These are phyloP conservation scores for Clonostachys sp. DNA, from an alignment of 2,329 filamentous ascomycete species.

Conservation along the genomic window DNA sequence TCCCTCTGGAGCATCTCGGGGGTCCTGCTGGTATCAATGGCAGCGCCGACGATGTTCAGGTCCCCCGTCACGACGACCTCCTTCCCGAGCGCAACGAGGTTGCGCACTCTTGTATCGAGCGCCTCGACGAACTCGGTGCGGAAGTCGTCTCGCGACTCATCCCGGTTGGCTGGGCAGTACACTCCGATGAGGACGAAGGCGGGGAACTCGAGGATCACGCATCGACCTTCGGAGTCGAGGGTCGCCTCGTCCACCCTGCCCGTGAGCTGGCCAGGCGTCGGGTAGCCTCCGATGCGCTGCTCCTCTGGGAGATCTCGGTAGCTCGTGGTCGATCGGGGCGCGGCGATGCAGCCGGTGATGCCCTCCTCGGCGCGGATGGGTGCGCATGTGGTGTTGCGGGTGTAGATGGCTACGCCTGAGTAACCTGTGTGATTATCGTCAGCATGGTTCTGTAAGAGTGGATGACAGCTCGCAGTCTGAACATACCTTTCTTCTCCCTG, in stretches of 20 bases:
- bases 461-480: not conserved
- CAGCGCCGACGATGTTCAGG: constrained; percentile 69
- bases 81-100: constrained; percentile 76
- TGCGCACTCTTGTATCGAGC: constrained; percentile 79
- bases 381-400: constrained; percentile 76
- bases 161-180: constrained; percentile 86
- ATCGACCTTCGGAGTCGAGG: constrained; percentile 88
- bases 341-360: constrained; percentile 74
- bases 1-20: constrained; percentile 69
- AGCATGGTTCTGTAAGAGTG: not conserved
- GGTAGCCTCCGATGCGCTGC: constrained; percentile 86
- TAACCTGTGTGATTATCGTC: constrained; percentile 57
- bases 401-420: constrained; percentile 93
- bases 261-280: constrained; percentile 61
- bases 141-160: constrained; percentile 79
- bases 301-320: constrained; percentile 72
- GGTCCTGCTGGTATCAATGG: constrained; percentile 73
- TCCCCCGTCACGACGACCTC: constrained; percentile 83
- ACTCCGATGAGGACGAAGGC: constrained; percentile 91
- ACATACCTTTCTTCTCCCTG: constrained; percentile 81
- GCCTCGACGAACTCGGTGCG: constrained; percentile 74
- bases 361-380: constrained; percentile 92
- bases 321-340: constrained; percentile 63
- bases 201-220: constrained; percentile 86
- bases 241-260: constrained; percentile 60